Base-by-base conservation (phyloP, 331 rosid genomes). In the Arachis monticola region DNA sequence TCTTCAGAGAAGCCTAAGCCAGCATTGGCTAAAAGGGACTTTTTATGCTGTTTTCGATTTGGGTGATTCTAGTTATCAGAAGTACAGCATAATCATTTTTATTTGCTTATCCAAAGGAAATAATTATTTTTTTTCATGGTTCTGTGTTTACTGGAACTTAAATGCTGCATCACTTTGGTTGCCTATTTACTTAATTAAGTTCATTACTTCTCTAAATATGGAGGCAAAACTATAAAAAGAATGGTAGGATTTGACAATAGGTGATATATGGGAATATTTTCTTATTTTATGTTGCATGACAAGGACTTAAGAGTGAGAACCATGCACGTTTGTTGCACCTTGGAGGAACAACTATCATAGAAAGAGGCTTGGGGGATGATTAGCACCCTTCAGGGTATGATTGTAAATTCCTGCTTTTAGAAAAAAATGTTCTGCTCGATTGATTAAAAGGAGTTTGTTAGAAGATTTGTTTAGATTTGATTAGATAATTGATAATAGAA, bases 271-370 rank as follows among this genome's bases (percentile, higher is more conserved):
- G 65, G 48, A 50, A 48, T 73, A 44, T 77, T 64, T 58, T 30
- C 41, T 65, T 47, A 44, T 58, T 69, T 64, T 32, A 12, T 80
- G 69, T 59, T 79, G 72, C 65, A 57, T n/a, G 53, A 61, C 48
- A n/a, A 74, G 32, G 30, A 32, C 47, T 40, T 44, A 65, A n/a
- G n/a, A 9, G 1, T 52, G 64, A 61, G 60, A 60, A 47, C 60
- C 32, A 57, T 60, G 74, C 79, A 92, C 91, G 98, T 91, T 93
- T 88, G 98, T 91, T 50, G 97, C 96, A 90, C 78, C 92, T 94
- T 51, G 98, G 95, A 67, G 98, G 91, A 72, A 81, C 64, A 40
- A 60, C 95, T 78, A 77, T 91, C 35, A 14, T 91, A 47, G 91
- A 85, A 82, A 91, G 80, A 74, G 98, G 97, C 55, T 83, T 94